A percentile compares a stretch with the other conserved stretches of the same genome.
Evolutionary conservation across 2,329 filamentous ascomycete genomes (phyloP).

Genomic region (Diaporthe destruens): DNA sequence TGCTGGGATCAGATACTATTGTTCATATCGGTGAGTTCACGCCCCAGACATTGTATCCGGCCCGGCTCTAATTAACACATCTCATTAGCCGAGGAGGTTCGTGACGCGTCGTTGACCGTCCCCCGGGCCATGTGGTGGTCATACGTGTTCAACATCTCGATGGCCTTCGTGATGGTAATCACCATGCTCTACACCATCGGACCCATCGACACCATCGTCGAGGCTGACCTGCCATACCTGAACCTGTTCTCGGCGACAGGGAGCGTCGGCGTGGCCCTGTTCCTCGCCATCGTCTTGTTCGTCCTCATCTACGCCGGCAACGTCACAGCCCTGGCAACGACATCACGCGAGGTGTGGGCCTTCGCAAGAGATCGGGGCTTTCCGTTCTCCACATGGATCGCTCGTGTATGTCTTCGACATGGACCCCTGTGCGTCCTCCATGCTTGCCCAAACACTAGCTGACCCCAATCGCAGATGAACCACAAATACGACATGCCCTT

Average conservation of each 20-base stretch:
- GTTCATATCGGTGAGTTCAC: slow-evolving; percentile 39
- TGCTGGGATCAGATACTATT: slow-evolving; percentile 40
- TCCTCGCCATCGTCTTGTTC: slow-evolving; percentile 36
- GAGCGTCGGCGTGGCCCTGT: slow-evolving; percentile 23
- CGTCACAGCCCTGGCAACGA: slow-evolving; percentile 37
- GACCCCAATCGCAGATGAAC: no score
- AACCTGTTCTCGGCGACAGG: slow-evolving; percentile 39
- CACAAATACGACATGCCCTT: slow-evolving; percentile 48
- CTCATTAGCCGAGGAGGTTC: slow-evolving; percentile 31
- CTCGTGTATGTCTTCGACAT: slow-evolving; percentile 36
- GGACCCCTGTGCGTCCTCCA: no score
- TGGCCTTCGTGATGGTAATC: slow-evolving; percentile 38
- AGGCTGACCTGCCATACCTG: slow-evolving; percentile 37
- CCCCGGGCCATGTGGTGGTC: slow-evolving; percentile 41
- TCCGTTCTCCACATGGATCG: slow-evolving; percentile 37
- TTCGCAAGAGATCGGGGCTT: slow-evolving; percentile 39
- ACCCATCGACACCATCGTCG: slow-evolving; percentile 31
- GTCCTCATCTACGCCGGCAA: slow-evolving; percentile 37
- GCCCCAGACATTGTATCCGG: no score
- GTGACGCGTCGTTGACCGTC: slow-evolving; percentile 33
- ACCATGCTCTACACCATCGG: slow-evolving; percentile 39
- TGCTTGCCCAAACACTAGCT: no score
- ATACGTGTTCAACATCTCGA: slow-evolving; percentile 30
- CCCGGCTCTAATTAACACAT: background rate
- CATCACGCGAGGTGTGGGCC: slow-evolving; percentile 40